A percentile compares a stretch with the other conserved stretches of the same genome.
These are phyloP conservation scores for Pseudogymnoascus verrucosus DNA, from an alignment of 2,329 filamentous ascomycete species.

Conservation along the genomic window DNA sequence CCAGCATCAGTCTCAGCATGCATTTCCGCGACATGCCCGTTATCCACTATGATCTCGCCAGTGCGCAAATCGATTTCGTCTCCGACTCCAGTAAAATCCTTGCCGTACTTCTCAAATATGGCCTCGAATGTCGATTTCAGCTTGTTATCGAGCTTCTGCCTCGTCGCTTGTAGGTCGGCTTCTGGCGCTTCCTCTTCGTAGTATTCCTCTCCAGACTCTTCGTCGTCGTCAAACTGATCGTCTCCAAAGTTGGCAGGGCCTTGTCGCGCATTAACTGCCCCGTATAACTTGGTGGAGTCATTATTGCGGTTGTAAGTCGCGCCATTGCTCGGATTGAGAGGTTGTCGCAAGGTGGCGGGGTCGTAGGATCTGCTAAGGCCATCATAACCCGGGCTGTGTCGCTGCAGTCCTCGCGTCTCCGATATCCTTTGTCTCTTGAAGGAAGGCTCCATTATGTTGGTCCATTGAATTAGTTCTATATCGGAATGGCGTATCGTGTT, in stretches of 20 bases:
- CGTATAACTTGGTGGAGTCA: not conserved
- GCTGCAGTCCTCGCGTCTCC: not conserved
- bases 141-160: slow-evolving; percentile 58
- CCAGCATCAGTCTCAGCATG: slow-evolving; percentile 46
- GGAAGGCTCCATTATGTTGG: not conserved
- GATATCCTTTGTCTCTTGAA: slow-evolving; percentile 1
- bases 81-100: slow-evolving; percentile 72
- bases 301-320: not conserved
- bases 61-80: slow-evolving; percentile 85
- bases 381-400: not conserved
- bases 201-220: slow-evolving; percentile 16
- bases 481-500: not conserved
- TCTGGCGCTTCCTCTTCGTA: slow-evolving; percentile 42
- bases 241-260: not conserved
- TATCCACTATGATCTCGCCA: slow-evolving; percentile 77
- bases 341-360: not conserved
- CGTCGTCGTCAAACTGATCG: not conserved
- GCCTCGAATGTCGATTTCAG: slow-evolving; percentile 79
- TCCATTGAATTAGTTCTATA: not conserved
- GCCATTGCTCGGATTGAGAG: not conserved
- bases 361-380: not conserved
- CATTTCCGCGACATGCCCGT: slow-evolving; percentile 71
- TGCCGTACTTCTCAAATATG: slow-evolving; percentile 83
- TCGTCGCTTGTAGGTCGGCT: slow-evolving; percentile 51
- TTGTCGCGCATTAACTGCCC: not conserved